A percentile compares a stretch with the other conserved stretches of the same genome.
Evolutionary conservation across 441 rosid genomes (phyloP).

Genomic region (Pelargonium myrrhifolium): DNA sequence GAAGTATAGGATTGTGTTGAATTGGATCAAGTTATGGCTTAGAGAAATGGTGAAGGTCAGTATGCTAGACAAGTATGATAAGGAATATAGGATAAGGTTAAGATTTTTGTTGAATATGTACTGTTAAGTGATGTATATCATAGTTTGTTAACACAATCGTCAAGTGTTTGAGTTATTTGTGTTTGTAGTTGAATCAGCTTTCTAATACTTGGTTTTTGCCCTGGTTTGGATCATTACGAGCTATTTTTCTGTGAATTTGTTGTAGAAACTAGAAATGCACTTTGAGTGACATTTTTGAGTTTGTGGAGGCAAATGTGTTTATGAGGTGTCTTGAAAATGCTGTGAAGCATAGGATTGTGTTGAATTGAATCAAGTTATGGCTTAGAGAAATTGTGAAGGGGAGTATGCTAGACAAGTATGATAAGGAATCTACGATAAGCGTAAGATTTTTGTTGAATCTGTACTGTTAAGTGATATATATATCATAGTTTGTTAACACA

Average conservation of each 20-base stretch:
- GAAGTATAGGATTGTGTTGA: conserved; percentile 58
- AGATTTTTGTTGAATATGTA: no score
- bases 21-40: conserved; percentile 51
- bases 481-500: no score
- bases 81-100: conserved; percentile 46
- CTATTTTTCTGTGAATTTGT: no score
- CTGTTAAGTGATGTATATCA: no score
- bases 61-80: conserved; percentile 18
- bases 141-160: no score
- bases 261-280: conserved; percentile 32
- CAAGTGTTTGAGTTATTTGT: no score
- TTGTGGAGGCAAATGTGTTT: conserved; percentile 41
- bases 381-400: conserved; percentile 30
- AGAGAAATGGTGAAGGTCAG: conserved; percentile 24
- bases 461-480: no score
- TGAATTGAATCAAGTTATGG: conserved; percentile 51
- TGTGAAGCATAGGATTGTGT: conserved; percentile 60
- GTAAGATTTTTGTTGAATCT: no score
- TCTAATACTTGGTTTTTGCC: no score
- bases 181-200: no score
- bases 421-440: conserved; percentile 49
- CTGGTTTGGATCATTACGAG: no score
- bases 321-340: conserved; percentile 51
- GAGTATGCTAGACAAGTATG: conserved; percentile 16
- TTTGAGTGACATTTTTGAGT: conserved; percentile 47